Conservation (phyloP, 208 protist genomes). For the Spongospora subterranea region DNA sequence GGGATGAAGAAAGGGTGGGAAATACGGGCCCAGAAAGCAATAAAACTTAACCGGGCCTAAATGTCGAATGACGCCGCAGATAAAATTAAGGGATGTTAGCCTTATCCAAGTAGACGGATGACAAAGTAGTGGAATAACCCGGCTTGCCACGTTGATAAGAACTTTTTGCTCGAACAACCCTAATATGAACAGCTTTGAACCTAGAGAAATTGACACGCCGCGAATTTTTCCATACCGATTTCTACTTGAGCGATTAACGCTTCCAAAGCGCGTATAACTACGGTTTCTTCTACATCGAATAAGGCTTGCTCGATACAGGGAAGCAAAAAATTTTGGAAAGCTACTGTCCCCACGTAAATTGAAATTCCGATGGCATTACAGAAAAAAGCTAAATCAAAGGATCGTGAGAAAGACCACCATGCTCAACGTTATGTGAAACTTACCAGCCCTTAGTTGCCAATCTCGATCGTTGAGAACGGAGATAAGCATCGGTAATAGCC, state of each 20-base stretch:
- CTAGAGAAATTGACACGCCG: background rate
- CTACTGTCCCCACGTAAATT: background rate
- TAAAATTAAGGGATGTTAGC: background rate
- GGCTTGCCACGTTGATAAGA: background rate
- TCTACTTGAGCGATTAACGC: background rate
- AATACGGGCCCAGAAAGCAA: background rate
- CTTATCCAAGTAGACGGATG: conserved; percentile 48
- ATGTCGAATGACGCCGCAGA: background rate
- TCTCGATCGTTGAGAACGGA: conserved; percentile 51
- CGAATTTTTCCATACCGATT: background rate
- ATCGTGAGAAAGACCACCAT: background rate
- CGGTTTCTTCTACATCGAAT: conserved; percentile 47
- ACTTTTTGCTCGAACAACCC: conserved; percentile 5
- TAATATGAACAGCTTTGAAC: background rate
- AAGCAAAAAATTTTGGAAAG: conserved; percentile 52
- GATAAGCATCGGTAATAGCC: conserved; percentile 43
- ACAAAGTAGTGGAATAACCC: conserved; percentile 34
- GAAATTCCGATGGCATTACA: background rate
- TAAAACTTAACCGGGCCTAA: conserved; percentile 34
- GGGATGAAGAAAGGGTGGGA: conserved; percentile 12
- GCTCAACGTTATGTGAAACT: background rate
- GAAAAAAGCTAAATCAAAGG: conserved; percentile 44
- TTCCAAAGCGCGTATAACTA: conserved; percentile 14
- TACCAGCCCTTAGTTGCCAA: conserved; percentile 15
- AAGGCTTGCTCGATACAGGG: conserved; percentile 47